Evolutionary conservation across 306 rosid species (phyloP).

Genomic region (Acacia confusa): DNA sequence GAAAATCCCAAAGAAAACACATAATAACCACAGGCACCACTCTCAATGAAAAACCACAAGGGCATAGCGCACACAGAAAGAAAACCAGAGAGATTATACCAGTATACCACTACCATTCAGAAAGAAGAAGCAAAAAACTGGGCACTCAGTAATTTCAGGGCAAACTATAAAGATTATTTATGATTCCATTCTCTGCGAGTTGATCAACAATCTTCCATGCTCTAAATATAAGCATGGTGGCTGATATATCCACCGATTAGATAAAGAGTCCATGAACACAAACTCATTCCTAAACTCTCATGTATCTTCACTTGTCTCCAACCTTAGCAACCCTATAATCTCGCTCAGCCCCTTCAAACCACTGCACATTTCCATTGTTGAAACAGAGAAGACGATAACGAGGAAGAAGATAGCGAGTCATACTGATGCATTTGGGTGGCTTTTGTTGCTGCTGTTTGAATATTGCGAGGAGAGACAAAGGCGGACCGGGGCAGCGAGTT

Average conservation of each 20-base stretch:
- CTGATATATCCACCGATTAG: constrained; percentile 59
- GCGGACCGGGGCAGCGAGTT: constrained; percentile 76
- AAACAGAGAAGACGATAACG: constrained; percentile 25
- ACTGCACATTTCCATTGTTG: constrained; percentile 34
- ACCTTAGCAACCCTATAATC: constrained; percentile 66
- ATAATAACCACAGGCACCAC: constrained; percentile 1
- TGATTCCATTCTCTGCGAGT: constrained; percentile 26
- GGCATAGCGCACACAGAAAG: constrained; percentile 16
- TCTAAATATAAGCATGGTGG: constrained; percentile 55
- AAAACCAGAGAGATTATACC: background rate
- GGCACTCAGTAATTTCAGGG: constrained; percentile 35
- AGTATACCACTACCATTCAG: constrained; percentile 1
- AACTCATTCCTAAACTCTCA: constrained; percentile 49
- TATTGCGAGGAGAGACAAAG: constrained; percentile 71
- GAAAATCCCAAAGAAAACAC: background rate
- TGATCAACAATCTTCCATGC: constrained; percentile 39
- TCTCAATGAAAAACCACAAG: constrained; percentile 48
- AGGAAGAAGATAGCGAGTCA: constrained; percentile 21
- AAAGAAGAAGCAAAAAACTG: background rate
- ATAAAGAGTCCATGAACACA: constrained; percentile 53
- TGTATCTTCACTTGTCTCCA: constrained; percentile 47
- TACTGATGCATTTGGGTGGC: constrained; percentile 80
- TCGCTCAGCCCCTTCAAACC: constrained; percentile 65
- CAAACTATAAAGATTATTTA: constrained; percentile 38
- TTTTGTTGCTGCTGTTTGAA: constrained; percentile 84